Conservation (phyloP, 305 asterid genomes). For the Withania somnifera region DNA sequence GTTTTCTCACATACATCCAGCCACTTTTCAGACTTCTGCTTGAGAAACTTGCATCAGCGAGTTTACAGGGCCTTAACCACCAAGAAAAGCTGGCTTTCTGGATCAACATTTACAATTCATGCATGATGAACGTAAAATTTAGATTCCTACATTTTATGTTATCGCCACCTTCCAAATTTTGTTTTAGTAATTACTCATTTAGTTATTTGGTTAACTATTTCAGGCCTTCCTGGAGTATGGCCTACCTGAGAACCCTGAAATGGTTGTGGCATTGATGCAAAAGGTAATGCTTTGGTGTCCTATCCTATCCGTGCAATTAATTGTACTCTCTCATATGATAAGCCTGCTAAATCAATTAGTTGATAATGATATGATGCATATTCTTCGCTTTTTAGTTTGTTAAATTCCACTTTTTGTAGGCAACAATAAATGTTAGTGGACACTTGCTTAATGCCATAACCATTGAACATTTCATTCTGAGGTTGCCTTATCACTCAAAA, state of each 20-base stretch:
- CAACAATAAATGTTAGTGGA: constrained; percentile 63
- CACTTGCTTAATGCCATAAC: constrained; percentile 56
- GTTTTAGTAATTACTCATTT: neutral
- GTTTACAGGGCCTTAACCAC: constrained; percentile 49
- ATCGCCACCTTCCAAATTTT: neutral
- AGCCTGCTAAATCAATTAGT: neutral
- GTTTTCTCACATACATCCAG: neutral
- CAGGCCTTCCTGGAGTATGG: constrained; percentile 74
- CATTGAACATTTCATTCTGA: constrained; percentile 64
- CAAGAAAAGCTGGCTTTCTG: constrained; percentile 85
- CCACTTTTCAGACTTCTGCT: constrained; percentile 39
- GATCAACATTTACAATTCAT: constrained; percentile 74
- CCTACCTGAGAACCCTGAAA: constrained; percentile 56
- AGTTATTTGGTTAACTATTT: neutral
- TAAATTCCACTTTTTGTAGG: constrained; percentile 26
- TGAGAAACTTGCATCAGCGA: constrained; percentile 41
- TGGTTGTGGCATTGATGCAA: constrained; percentile 59
- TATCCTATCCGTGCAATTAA: neutral
- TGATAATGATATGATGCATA: neutral
- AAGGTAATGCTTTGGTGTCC: constrained; percentile 29
- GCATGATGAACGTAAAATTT: constrained; percentile 71
- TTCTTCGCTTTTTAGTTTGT: neutral
- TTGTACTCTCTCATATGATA: neutral
- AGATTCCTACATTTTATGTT: neutral
- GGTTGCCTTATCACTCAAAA: constrained; percentile 68